Conservation (phyloP, 371 early-diverging fungal genomes). For the Mortierella sp. region DNA sequence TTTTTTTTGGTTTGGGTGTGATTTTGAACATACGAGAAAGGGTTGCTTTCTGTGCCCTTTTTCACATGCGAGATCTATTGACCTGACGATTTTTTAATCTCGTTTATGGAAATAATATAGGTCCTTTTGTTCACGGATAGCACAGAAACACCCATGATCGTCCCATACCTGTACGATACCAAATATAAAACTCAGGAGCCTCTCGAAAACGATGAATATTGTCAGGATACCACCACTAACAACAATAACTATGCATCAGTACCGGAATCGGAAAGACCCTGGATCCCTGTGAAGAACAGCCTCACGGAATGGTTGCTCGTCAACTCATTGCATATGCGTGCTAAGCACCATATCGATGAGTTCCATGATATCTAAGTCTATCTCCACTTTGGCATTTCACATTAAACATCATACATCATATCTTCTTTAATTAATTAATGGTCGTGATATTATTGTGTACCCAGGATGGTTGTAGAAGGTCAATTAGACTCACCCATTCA, state of each 20-base stretch:
- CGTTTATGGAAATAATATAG: conserved; percentile 26
- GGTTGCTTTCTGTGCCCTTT: no score
- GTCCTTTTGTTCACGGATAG: conserved; percentile 69
- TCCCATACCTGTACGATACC: conserved; percentile 72
- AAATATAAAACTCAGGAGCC: conserved; percentile 64
- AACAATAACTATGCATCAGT: conserved; percentile 19
- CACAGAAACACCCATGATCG: conserved; percentile 67
- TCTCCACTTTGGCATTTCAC: neutral
- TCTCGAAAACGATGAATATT: conserved; percentile 57
- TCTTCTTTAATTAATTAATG: no score
- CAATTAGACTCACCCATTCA: no score
- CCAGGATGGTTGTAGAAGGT: no score
- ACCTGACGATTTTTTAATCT: neutral
- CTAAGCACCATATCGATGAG: conserved; percentile 70
- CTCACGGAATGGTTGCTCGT: conserved; percentile 75
- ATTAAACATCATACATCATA: neutral
- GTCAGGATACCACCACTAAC: neutral
- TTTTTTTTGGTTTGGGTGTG: neutral
- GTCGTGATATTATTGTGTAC: no score
- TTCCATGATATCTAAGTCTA: conserved; percentile 67
- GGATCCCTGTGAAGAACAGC: conserved; percentile 73
- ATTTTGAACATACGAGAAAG: no score
- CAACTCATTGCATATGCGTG: conserved; percentile 71
- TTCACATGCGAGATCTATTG: no score
- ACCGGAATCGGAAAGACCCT: conserved; percentile 50